These are phyloP conservation scores for Citrus medica DNA, from an alignment of 345 rosid species.

Conservation along the genomic window DNA sequence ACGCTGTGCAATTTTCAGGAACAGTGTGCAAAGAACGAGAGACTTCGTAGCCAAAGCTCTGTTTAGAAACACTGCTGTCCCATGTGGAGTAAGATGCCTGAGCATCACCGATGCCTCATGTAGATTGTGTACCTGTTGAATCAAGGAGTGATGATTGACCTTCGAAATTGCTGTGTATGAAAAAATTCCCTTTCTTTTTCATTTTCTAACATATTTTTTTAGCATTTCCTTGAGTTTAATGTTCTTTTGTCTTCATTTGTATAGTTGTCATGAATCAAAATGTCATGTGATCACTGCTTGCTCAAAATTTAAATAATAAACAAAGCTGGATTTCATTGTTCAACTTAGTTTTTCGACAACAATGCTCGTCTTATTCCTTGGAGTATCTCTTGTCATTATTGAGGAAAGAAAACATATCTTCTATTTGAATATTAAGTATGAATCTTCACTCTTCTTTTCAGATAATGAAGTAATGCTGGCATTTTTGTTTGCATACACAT, in stretches of 20 bases:
- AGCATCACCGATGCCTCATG: neutral
- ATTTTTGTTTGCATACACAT: neutral
- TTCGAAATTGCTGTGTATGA: neutral
- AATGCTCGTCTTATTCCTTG: neutral
- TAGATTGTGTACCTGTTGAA: neutral
- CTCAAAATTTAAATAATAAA: neutral
- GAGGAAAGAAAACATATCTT: neutral
- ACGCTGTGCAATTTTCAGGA: slow-evolving; percentile 25
- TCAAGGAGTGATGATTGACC: neutral
- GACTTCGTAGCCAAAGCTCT: slow-evolving; percentile 16
- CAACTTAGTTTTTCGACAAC: neutral
- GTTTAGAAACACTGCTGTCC: neutral
- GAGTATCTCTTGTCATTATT: neutral
- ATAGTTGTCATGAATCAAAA: neutral
- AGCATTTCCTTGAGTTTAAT: neutral
- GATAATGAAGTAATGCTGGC: neutral
- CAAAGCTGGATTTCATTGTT: neutral
- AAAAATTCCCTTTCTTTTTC: neutral
- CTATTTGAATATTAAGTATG: neutral
- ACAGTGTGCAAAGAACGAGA: slow-evolving; percentile 35
- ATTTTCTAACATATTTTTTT: neutral
- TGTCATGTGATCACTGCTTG: neutral
- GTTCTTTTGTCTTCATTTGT: slow-evolving; percentile 2
- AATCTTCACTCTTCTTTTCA: neutral
- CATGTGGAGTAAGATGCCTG: neutral